Evolutionary conservation across 176 grass and related monocot genomes (phyloP).

Genomic region (Phoenix roebelenii): DNA sequence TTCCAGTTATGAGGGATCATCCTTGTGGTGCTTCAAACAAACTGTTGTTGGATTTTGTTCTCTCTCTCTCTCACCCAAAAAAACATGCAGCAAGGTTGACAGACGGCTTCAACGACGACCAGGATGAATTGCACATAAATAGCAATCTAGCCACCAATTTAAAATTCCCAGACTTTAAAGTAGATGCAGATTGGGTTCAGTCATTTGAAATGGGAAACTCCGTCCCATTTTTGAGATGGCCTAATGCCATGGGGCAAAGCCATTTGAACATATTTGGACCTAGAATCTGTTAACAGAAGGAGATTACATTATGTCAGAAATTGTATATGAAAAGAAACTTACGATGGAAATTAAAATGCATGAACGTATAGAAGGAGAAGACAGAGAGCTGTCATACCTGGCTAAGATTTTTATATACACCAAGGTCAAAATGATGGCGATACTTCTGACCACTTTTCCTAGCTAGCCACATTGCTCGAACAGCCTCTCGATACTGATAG

Average conservation of each 20-base stretch:
- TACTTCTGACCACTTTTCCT: conserved; percentile 87
- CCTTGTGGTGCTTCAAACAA: too few relatives aligned
- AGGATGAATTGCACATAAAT: too few relatives aligned
- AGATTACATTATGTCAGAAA: not conserved
- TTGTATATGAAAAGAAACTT: not conserved
- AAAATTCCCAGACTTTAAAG: too few relatives aligned
- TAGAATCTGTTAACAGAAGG: conserved; percentile 43
- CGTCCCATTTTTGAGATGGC: conserved; percentile 75
- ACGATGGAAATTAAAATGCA: not conserved
- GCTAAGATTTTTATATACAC: conserved; percentile 61
- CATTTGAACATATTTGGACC: conserved; percentile 75
- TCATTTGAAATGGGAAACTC: conserved; percentile 66
- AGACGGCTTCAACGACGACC: too few relatives aligned
- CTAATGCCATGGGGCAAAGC: conserved; percentile 48
- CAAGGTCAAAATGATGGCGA: conserved; percentile 72
- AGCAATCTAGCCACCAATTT: too few relatives aligned
- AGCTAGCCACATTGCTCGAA: conserved; percentile 85
- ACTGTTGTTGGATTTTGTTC: too few relatives aligned
- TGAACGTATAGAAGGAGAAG: not conserved
- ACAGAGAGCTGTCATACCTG: conserved; percentile 28
- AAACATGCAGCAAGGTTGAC: too few relatives aligned
- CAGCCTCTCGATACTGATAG: conserved; percentile 47
- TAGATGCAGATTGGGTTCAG: conserved; percentile 12
- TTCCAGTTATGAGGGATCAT: too few relatives aligned
- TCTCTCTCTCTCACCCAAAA: too few relatives aligned